Percentiles rank a stretch among this genome's conserved stretches.
phyloP scores from a whole-genome alignment of 805 yeast genomes.

The Zygosaccharomyces kombuchaensis region DNA sequence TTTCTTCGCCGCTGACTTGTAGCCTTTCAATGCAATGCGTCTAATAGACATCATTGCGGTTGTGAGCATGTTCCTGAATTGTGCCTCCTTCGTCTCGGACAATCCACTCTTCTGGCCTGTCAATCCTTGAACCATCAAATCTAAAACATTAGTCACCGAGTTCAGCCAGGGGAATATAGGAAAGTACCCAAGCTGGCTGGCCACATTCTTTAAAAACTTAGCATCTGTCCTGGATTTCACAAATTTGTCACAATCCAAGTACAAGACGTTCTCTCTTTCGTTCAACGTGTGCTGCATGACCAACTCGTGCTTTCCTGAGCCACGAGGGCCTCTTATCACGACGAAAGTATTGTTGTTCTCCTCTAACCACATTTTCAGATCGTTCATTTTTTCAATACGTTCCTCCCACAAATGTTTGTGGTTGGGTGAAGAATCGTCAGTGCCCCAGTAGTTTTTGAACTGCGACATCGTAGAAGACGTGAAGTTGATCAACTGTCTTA shows the following conservation, averaged over 20 bases:
- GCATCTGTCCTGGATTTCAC: constrained; percentile 72
- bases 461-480: constrained; percentile 38
- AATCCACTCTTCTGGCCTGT: constrained; percentile 94
- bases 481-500: constrained; percentile 36
- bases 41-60: constrained; percentile 71
- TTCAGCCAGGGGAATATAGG: constrained; percentile 94
- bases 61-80: constrained; percentile 73
- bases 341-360: constrained; percentile 91
- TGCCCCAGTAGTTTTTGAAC: constrained; percentile 36
- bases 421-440: constrained; percentile 28
- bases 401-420: constrained; percentile 58
- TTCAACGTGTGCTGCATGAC: constrained; percentile 64
- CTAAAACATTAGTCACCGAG: constrained; percentile 70
- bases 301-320: constrained; percentile 85
- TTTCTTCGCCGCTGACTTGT: constrained; percentile 33
- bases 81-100: constrained; percentile 76
- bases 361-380: constrained; percentile 69
- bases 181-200: constrained; percentile 79
- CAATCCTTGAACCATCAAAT: constrained; percentile 80
- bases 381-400: constrained; percentile 60
- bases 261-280: constrained; percentile 56
- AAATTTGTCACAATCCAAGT: constrained; percentile 74
- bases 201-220: constrained; percentile 59
- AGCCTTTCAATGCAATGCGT: constrained; percentile 50
- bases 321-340: constrained; percentile 86